Base-by-base conservation (phyloP, 169 alveolate genomes). In the Prorocentrum cordatum region DNA sequence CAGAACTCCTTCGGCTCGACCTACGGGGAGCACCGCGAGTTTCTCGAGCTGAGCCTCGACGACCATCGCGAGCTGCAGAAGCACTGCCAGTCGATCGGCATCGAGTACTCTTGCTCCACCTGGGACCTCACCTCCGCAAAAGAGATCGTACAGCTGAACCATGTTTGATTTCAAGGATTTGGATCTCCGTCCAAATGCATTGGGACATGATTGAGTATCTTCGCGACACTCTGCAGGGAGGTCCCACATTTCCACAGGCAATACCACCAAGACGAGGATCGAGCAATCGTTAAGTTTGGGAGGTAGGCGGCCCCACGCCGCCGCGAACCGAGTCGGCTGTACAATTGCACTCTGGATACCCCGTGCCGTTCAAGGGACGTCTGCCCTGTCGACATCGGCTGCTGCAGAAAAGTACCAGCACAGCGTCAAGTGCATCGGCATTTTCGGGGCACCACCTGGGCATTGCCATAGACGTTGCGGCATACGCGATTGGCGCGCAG, bases 311-410 rank as follows among this genome's bases (percentile, higher is more conserved):
- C 70, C 4, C 16, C n/a, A n/a, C n/a, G n/a, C n/a, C 18, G 70
- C 70, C 7, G 26, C 6, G 70, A 29, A n/a, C 70, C 32, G 70
- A 3, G 70, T 59, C 12, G 70, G 33, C 70, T 59, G 18, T 59
- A 59, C 70, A 26, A 10, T n/a, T 59, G 70, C 70, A 59, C 70
- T 59, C 70, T 59, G 70, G 29, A n/a, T 59, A 59, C 26, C 70
- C 70, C 4, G 70, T n/a, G 5, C 70, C 7, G 36, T 59, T 59
- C n/a, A 18, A 59, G 20, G n/a, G 70, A 59, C 26, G 33, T n/a
- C 3, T 59, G 70, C 70, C 33, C 26, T 5, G 16, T 59, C 26
- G 35, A 14, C n/a, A n/a, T n/a, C n/a, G n/a, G n/a, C n/a, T n/a
- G 2, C 12, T 59, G 70, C 18, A 47, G 61, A 47, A 47, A 9